A percentile compares a stretch with the other conserved stretches of the same genome.
phyloP scores from a whole-genome alignment of 2,329 filamentous ascomycete genomes.

The Helicocarpus griseus region DNA sequence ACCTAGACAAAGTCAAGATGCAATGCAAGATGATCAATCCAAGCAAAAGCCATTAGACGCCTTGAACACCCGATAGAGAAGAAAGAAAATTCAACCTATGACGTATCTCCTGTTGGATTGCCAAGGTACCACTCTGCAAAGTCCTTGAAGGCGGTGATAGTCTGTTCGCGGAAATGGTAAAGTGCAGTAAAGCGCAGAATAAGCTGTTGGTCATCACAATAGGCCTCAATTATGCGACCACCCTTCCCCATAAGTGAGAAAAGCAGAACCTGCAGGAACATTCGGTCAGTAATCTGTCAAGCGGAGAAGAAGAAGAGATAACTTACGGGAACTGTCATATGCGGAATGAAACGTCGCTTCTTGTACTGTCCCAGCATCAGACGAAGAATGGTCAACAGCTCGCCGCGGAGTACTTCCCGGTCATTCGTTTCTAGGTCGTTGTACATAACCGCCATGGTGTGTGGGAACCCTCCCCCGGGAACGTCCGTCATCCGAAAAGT shows the following conservation, averaged over 20 bases:
- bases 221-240: conserved; percentile 11
- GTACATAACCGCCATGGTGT: conserved; percentile 12
- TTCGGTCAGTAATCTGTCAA: not conserved
- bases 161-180: not conserved
- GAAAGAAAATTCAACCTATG: too few species aligned
- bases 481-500: conserved; percentile 9
- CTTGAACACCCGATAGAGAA: too few species aligned
- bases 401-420: conserved; percentile 7
- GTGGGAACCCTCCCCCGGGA: conserved; percentile 1
- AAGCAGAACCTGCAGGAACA: conserved; percentile 9
- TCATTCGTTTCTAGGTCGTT: conserved; percentile 11
- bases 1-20: too few species aligned
- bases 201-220: conserved; percentile 8
- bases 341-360: not conserved
- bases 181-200: conserved; percentile 10
- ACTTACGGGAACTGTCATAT: not conserved
- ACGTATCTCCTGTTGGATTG: not conserved
- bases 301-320: not conserved
- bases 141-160: not conserved
- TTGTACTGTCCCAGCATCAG: not conserved
- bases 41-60: too few species aligned
- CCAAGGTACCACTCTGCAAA: conserved; percentile 7
- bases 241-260: conserved; percentile 13
- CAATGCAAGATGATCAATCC: too few species aligned
- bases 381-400: not conserved